phyloP scores from a whole-genome alignment of 2,329 filamentous ascomycete species.

The Aspergillus sp. region DNA sequence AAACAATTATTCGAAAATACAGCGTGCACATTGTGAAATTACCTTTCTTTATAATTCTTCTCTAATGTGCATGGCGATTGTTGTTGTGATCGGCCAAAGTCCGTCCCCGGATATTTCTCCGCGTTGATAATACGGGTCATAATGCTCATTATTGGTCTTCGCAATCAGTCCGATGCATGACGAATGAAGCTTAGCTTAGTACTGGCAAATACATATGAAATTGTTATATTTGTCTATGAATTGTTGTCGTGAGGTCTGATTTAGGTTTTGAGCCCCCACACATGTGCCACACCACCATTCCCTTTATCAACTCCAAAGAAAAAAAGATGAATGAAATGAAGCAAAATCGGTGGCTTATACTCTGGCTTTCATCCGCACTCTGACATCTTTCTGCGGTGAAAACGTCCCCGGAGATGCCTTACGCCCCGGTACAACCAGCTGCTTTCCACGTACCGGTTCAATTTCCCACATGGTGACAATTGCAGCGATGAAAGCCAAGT shows the following conservation, averaged over 20 bases:
- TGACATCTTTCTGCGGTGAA: slow-evolving; percentile 46
- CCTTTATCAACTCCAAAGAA: not conserved
- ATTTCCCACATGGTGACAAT: slow-evolving; percentile 54
- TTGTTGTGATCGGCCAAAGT: slow-evolving; percentile 7
- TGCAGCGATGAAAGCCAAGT: slow-evolving; percentile 46
- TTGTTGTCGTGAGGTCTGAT: not conserved
- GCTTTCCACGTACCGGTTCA: slow-evolving; percentile 37
- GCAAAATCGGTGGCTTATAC: slow-evolving; percentile 11
- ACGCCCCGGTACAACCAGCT: slow-evolving; percentile 48
- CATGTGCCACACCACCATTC: not conserved
- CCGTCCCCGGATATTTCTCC: slow-evolving; percentile 15
- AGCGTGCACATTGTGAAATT: not conserved
- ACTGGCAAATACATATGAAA: not conserved
- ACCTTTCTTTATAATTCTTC: not conserved
- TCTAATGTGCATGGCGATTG: too few species aligned
- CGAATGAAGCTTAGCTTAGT: too few species aligned
- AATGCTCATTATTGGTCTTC: not conserved
- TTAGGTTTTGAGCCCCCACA: not conserved
- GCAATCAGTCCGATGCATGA: not conserved
- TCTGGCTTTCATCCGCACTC: slow-evolving; percentile 47
- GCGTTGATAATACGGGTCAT: not conserved
- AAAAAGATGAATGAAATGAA: not conserved
- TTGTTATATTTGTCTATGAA: not conserved
- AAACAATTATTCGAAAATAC: not conserved
- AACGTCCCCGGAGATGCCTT: slow-evolving; percentile 45